Conservation (phyloP, 176 grass and related monocot species). For the Raddia distichophylla region DNA sequence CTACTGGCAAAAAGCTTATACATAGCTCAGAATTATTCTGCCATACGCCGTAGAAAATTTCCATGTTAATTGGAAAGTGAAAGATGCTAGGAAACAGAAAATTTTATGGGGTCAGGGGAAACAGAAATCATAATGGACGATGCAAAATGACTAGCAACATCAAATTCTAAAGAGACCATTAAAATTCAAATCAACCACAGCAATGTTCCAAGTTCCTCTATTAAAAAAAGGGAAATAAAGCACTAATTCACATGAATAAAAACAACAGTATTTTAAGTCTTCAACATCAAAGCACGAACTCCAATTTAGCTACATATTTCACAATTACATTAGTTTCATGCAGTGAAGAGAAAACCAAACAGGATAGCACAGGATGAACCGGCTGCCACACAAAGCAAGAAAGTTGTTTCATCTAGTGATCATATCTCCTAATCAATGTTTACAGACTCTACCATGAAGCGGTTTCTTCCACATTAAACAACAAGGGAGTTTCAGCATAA, state of each 20-base stretch:
- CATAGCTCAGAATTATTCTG: not conserved
- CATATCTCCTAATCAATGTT: not conserved
- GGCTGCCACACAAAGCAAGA: not conserved
- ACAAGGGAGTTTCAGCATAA: not conserved
- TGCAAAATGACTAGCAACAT: not conserved
- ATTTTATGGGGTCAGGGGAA: not conserved
- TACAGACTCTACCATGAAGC: not conserved
- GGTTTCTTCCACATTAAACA: not conserved
- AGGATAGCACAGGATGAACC: not conserved
- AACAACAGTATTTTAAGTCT: not conserved
- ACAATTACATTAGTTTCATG: not conserved
- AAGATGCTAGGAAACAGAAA: not conserved
- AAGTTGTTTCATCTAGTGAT: not conserved
- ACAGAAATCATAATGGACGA: not conserved
- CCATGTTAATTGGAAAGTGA: not conserved
- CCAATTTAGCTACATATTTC: not conserved
- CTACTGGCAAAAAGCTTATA: not conserved
- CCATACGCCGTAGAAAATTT: not conserved
- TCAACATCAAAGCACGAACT: slow-evolving; percentile 5
- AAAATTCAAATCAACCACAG: not conserved
- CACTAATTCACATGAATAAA: not conserved
- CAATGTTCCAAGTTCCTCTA: not conserved
- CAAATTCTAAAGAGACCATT: not conserved
- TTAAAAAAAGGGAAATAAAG: not conserved
- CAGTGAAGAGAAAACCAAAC: not conserved